Evolutionary conservation across 768 basidiomycete genomes (phyloP), one percentile per base, ranked within the genome.

Genomic region (Xanthoconium purpureum): DNA sequence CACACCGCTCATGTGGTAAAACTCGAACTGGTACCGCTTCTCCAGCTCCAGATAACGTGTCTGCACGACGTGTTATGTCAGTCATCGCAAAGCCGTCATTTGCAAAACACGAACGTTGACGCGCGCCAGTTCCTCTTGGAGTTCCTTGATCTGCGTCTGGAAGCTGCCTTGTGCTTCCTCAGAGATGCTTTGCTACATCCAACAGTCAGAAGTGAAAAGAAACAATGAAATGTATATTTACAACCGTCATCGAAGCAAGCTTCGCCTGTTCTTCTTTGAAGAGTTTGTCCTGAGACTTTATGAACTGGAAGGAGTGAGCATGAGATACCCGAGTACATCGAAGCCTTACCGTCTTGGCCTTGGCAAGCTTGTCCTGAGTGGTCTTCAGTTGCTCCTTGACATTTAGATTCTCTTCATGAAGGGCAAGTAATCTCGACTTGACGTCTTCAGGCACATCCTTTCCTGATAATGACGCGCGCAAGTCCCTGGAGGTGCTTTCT

Each of bases 261-360:
- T 84, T 81, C 6, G 85, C 83, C 48, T 87, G 85, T 65, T 88
- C 87, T 65, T 92, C 89, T 62, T 88, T 89, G 74, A 94, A 88
- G 30, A 93, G 77, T 60, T 89, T 89, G 73, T 97, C 94, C 70
- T 96, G 94, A 33, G 85, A 80, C 69, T 92, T 93, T 76, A 98
- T 93, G 72, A 96, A 94, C 91, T 95, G 64, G 15, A 54, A 24
- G n/a, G 24, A 37, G 15, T 59, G 30, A 58, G 33, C 38, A 57
- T 39, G 15, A 36, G 24, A 47, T 24, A 43, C 39, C 14, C 11
- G 18, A 37, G 2, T 10, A 20, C 36, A 53, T 36, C 12, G 28
- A 51, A 12, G 8, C 56, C 77, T 54, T 68, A 91, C 91, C 65
- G 80, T 77, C 63, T 85, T 87, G 6, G 93, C 92, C 69, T 93